Conservation (phyloP, 768 basidiomycete genomes). For the Cubamyces sp. region DNA sequence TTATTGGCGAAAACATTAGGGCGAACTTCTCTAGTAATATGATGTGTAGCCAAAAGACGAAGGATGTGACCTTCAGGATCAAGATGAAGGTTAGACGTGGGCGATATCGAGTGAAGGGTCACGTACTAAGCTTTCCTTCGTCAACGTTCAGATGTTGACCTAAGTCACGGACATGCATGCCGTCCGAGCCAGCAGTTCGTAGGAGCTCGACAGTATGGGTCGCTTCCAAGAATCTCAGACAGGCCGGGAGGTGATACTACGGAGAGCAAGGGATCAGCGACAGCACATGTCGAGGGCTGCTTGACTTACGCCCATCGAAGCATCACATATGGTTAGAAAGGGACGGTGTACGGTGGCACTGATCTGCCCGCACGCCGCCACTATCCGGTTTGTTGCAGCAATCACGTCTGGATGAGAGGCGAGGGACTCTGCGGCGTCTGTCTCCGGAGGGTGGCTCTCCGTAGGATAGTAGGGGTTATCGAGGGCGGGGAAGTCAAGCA, state of each 20-base stretch:
- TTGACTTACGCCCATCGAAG: slow-evolving; percentile 63
- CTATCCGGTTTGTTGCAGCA: slow-evolving; percentile 62
- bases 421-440: slow-evolving; percentile 49
- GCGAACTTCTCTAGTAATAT: slow-evolving; percentile 68
- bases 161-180: slow-evolving; percentile 51
- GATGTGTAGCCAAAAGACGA: slow-evolving; percentile 78
- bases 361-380: slow-evolving; percentile 73
- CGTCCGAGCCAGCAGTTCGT: slow-evolving; percentile 59
- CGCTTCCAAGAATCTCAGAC: slow-evolving; percentile 73
- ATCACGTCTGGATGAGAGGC: slow-evolving; percentile 63
- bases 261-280: neutral
- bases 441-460: slow-evolving; percentile 8
- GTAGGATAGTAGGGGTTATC: slow-evolving; percentile 31
- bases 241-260: slow-evolving; percentile 76
- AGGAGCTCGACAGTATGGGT: slow-evolving; percentile 73
- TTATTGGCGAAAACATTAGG: slow-evolving; percentile 78
- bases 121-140: slow-evolving; percentile 54
- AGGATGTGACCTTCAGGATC: slow-evolving; percentile 62
- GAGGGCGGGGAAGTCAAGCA: slow-evolving; percentile 35
- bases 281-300: neutral
- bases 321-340: slow-evolving; percentile 75
- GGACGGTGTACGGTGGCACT: slow-evolving; percentile 66
- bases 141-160: slow-evolving; percentile 43
- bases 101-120: slow-evolving; percentile 8
- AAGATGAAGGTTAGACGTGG: neutral